These are phyloP conservation scores for Colletotrichum sp. DNA, from an alignment of 2,329 filamentous ascomycete genomes.

Conservation along the genomic window DNA sequence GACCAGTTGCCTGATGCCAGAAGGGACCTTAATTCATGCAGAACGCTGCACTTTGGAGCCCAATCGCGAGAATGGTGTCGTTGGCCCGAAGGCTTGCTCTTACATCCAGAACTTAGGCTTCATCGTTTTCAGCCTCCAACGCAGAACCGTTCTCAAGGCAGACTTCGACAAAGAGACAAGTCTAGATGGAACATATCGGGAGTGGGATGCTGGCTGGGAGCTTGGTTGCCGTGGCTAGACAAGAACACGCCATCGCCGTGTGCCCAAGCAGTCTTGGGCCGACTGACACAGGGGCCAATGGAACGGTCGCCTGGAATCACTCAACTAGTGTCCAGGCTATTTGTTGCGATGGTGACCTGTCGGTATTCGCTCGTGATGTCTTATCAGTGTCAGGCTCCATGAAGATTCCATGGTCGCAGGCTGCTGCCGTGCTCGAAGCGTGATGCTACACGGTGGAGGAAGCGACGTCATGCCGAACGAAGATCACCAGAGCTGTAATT, in stretches of 20 bases:
- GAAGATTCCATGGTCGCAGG: not conserved
- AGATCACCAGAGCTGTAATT: not conserved
- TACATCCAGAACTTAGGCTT: rapidly evolving
- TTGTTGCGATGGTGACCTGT: not conserved
- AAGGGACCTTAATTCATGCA: not conserved
- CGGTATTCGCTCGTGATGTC: not conserved
- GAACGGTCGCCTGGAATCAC: not conserved
- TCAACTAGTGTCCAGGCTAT: not conserved
- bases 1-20: not conserved
- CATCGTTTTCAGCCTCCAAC: rapidly evolving
- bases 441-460: not conserved
- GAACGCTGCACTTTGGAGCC: not conserved
- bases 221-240: not conserved
- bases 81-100: rapidly evolving
- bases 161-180: not conserved
- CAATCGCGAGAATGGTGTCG: not conserved
- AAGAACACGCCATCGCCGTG: not conserved
- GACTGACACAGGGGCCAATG: rapidly evolving
- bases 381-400: not conserved
- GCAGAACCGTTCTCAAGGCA: not conserved
- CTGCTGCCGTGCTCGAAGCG: not conserved
- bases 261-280: not conserved
- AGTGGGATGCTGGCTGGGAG: rapidly evolving
- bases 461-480: not conserved
- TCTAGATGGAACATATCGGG: not conserved